Percentiles rank a stretch among this genome's conserved stretches.
phyloP scores from a whole-genome alignment of 805 yeast genomes.

The Kluyveromyces nonfermentans region DNA sequence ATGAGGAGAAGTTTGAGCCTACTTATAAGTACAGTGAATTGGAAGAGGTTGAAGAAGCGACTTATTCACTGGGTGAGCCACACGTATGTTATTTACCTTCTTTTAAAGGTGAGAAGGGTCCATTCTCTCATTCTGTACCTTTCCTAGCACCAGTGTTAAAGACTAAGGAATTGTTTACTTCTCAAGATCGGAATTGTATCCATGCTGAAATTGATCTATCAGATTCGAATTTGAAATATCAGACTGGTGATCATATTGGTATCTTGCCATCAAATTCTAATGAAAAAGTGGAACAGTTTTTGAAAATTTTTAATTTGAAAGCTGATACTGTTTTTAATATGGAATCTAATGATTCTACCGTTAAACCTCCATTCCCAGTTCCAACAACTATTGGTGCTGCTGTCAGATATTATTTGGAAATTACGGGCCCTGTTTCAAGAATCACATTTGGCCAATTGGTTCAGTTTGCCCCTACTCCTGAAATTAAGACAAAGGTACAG shows the following conservation, averaged over 20 bases:
- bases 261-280: slow-evolving; percentile 87
- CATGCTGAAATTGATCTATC: slow-evolving; percentile 85
- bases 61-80: slow-evolving; percentile 79
- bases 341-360: slow-evolving; percentile 62
- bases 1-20: slow-evolving; percentile 72
- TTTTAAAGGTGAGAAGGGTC: slow-evolving; percentile 36
- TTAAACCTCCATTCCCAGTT: slow-evolving; percentile 52
- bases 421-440: slow-evolving; percentile 88
- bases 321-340: slow-evolving; percentile 51
- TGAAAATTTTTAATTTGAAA: slow-evolving; percentile 51
- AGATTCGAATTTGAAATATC: slow-evolving; percentile 63
- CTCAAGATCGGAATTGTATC: slow-evolving; percentile 64
- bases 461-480: slow-evolving; percentile 70
- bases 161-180: slow-evolving; percentile 63
- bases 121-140: slow-evolving; percentile 77
- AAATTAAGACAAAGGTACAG: slow-evolving; percentile 31
- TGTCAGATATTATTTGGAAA: slow-evolving; percentile 79
- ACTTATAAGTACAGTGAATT: slow-evolving; percentile 32
- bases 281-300: slow-evolving; percentile 60
- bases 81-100: slow-evolving; percentile 42
- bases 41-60: slow-evolving; percentile 31
- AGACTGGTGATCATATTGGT: slow-evolving; percentile 95
- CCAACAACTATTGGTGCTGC: slow-evolving; percentile 88
- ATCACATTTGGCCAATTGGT: slow-evolving; percentile 66
- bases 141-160: slow-evolving; percentile 57